A percentile compares a stretch with the other conserved stretches of the same genome.
Evolutionary conservation across 768 basidiomycete genomes (phyloP).

Genomic region (Arthromyces matolae): DNA sequence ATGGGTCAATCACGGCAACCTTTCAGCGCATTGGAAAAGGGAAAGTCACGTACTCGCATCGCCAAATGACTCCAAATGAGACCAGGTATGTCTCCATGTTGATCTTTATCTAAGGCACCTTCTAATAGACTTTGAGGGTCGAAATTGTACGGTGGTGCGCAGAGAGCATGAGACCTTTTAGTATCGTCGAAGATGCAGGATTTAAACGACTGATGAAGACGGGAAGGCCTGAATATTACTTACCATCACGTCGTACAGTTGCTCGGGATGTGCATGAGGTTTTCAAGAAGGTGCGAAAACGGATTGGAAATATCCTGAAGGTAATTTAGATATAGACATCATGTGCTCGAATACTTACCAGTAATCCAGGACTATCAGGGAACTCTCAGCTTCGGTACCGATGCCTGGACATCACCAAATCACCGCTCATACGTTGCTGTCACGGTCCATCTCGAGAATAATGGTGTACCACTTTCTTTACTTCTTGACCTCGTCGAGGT

Average conservation of each 20-base stretch:
- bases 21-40: conserved; percentile 28
- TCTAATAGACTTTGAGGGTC: background rate
- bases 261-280: conserved; percentile 24
- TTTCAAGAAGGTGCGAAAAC: conserved; percentile 15
- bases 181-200: background rate
- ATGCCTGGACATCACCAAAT: conserved; percentile 34
- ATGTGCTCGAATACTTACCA: background rate
- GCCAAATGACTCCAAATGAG: conserved; percentile 16
- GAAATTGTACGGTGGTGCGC: background rate
- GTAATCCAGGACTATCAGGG: conserved; percentile 26
- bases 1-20: conserved; percentile 22
- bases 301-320: conserved; percentile 26
- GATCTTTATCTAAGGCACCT: background rate
- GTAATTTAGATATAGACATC: conserved; percentile 17
- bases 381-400: conserved; percentile 27
- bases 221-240: conserved; percentile 24
- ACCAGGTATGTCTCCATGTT: conserved; percentile 8
- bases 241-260: conserved; percentile 29
- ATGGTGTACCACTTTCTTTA: conserved; percentile 20
- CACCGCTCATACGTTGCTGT: conserved; percentile 26
- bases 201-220: too few relatives aligned
- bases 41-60: conserved; percentile 25
- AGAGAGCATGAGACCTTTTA: background rate
- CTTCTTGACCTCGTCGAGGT: conserved; percentile 38
- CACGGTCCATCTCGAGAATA: conserved; percentile 26